These are phyloP conservation scores for Plantago coronopus DNA, from an alignment of 305 asterid species.

Conservation along the genomic window DNA sequence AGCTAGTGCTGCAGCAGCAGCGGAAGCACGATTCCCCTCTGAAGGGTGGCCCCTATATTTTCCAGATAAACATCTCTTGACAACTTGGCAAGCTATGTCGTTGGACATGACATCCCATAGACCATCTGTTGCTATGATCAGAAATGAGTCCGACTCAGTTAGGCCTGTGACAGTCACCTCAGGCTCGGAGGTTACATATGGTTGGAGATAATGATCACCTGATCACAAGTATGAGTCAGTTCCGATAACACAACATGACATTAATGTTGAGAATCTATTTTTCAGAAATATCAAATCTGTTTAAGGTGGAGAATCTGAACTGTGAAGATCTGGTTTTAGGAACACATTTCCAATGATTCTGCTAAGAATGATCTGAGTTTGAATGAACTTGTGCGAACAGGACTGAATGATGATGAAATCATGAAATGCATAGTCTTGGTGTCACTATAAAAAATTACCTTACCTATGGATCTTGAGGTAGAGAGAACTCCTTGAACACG, in stretches of 20 bases:
- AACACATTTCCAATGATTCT: no score
- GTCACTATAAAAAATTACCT: not conserved
- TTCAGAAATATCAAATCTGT: no score
- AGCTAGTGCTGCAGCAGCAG: conserved; percentile 35
- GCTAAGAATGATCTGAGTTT: no score
- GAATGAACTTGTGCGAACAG: no score
- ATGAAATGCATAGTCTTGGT: no score
- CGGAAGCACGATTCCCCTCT: conserved; percentile 16
- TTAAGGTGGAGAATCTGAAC: no score
- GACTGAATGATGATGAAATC: no score
- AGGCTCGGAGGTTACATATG: conserved; percentile 45
- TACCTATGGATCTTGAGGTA: conserved; percentile 71
- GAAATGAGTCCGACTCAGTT: conserved; percentile 42
- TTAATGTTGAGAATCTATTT: no score
- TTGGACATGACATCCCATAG: conserved; percentile 61
- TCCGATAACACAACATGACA: no score
- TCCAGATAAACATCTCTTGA: conserved; percentile 32
- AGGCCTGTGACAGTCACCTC: conserved; percentile 47
- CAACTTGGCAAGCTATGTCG: conserved; percentile 53
- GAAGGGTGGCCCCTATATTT: not conserved
- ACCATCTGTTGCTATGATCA: conserved; percentile 65
- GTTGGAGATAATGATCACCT: conserved; percentile 51
- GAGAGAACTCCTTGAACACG: conserved; percentile 64
- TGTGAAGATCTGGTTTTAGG: no score
- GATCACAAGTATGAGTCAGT: not conserved